phyloP scores from a whole-genome alignment of 257 asterid species.

The Osmanthus fragrans region DNA sequence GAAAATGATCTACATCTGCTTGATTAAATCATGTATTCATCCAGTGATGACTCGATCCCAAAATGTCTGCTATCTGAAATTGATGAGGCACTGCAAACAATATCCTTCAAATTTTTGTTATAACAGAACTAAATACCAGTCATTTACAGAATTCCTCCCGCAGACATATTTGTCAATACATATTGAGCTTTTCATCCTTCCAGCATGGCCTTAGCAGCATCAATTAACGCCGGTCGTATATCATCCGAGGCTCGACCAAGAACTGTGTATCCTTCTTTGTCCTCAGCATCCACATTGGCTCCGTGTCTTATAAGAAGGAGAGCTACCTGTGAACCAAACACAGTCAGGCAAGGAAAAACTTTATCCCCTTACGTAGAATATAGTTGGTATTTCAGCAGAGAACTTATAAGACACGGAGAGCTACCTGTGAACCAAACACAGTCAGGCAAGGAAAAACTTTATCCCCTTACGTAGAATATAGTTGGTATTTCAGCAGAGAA shows the following conservation, averaged over 20 bases:
- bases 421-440: constrained; percentile 53
- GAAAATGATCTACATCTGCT: not conserved
- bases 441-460: not conserved
- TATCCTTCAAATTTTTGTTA: not conserved
- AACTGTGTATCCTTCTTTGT: constrained; percentile 90
- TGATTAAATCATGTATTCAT: not conserved
- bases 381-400: too few relatives aligned
- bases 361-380: too few relatives aligned
- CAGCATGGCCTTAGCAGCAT: constrained; percentile 88
- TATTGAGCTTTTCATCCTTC: constrained; percentile 51
- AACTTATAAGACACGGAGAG: constrained; percentile 89
- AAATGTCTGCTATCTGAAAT: not conserved
- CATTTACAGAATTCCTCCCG: not conserved
- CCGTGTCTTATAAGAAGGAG: constrained; percentile 93
- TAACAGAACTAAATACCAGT: not conserved
- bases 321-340: constrained; percentile 61
- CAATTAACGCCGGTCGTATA: constrained; percentile 64
- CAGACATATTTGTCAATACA: not conserved
- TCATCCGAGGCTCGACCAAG: constrained; percentile 80
- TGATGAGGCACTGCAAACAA: not conserved
- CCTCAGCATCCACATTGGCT: constrained; percentile 81
- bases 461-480: too few relatives aligned
- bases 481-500: too few relatives aligned
- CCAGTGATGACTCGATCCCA: not conserved
- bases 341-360: not conserved